phyloP scores from a whole-genome alignment of 2,329 filamentous ascomycete species.

The Fusarium haematococcum region DNA sequence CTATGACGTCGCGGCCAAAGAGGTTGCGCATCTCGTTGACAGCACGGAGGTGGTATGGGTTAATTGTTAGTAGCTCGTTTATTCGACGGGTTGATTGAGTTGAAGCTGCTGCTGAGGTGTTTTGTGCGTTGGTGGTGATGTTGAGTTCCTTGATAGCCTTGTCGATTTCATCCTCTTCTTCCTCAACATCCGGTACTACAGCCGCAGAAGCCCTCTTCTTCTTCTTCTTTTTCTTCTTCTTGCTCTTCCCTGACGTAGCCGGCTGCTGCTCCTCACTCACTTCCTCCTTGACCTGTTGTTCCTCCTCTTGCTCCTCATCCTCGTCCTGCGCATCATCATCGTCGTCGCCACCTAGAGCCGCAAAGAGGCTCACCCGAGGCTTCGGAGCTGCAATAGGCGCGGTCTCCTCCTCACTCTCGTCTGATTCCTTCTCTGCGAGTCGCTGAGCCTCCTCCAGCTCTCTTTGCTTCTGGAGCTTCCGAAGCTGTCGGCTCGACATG shows the following conservation, averaged over 20 bases:
- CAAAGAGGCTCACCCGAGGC: conserved; percentile 62
- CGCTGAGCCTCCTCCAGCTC: conserved; percentile 53
- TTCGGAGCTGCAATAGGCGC: conserved; percentile 47
- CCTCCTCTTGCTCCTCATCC: conserved; percentile 49
- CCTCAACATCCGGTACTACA: conserved; percentile 42
- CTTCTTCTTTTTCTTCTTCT: conserved; percentile 56
- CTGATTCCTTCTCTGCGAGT: conserved; percentile 24
- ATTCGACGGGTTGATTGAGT: conserved; percentile 41
- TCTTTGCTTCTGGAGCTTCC: conserved; percentile 64
- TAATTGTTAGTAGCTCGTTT: conserved; percentile 61
- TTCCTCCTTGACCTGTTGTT: conserved; percentile 39
- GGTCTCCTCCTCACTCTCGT: conserved; percentile 48
- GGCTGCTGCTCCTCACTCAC: conserved; percentile 32
- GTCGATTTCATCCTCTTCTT: conserved; percentile 66
- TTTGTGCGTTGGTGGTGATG: conserved; percentile 43
- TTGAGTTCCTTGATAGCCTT: conserved; percentile 63
- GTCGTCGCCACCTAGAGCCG: conserved; percentile 60
- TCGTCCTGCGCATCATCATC: conserved; percentile 54
- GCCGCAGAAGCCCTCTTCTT: conserved; percentile 48
- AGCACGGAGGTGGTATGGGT: conserved; percentile 81
- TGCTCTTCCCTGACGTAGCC: conserved; percentile 47
- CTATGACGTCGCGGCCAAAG: conserved; percentile 69
- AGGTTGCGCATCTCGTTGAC: conserved; percentile 87
- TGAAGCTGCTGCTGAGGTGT: conserved; percentile 1
- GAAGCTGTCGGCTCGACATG: conserved; percentile 66